Conservation (phyloP, 176 grass and related monocot genomes). For the Cenchrus purpureus region DNA sequence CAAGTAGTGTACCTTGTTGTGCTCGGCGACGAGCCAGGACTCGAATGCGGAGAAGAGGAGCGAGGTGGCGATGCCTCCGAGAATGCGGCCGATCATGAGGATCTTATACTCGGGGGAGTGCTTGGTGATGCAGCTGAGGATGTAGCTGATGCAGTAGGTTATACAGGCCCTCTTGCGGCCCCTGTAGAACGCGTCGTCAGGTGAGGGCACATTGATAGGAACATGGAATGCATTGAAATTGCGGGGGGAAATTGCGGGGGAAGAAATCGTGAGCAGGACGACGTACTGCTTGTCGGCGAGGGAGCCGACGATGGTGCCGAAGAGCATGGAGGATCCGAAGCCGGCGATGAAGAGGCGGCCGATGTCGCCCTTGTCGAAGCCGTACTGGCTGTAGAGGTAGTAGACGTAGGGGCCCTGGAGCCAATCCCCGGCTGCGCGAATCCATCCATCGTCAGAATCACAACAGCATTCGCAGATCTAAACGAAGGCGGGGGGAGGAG, state of each 20-base stretch:
- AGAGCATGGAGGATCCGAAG: conserved; percentile 98
- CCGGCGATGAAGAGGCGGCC: conserved; percentile 98
- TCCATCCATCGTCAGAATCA: not conserved
- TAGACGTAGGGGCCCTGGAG: conserved; percentile 96
- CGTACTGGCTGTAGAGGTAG: conserved; percentile 95
- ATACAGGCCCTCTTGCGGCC: conserved; percentile 90
- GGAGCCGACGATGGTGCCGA: conserved; percentile 97
- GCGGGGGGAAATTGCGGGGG: not conserved
- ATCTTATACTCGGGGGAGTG: conserved; percentile 88
- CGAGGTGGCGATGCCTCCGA: conserved; percentile 84
- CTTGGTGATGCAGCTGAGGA: conserved; percentile 96
- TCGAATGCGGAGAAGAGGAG: conserved; percentile 98
- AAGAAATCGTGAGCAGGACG: not conserved
- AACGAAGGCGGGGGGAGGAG: not conserved
- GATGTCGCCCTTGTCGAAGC: conserved; percentile 97
- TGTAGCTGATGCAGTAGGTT: conserved; percentile 97
- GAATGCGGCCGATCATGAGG: conserved; percentile 80
- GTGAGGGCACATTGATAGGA: not conserved
- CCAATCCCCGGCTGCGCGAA: conserved; percentile 80
- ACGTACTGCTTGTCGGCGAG: conserved; percentile 93
- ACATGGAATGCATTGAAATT: not conserved
- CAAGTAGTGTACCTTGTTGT: conserved; percentile 72
- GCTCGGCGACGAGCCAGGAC: conserved; percentile 98
- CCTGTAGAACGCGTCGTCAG: conserved; percentile 33
- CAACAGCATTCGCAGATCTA: not conserved